These are phyloP conservation scores for Hysterangium stoloniferum DNA, from an alignment of 768 basidiomycete species.

Conservation along the genomic window DNA sequence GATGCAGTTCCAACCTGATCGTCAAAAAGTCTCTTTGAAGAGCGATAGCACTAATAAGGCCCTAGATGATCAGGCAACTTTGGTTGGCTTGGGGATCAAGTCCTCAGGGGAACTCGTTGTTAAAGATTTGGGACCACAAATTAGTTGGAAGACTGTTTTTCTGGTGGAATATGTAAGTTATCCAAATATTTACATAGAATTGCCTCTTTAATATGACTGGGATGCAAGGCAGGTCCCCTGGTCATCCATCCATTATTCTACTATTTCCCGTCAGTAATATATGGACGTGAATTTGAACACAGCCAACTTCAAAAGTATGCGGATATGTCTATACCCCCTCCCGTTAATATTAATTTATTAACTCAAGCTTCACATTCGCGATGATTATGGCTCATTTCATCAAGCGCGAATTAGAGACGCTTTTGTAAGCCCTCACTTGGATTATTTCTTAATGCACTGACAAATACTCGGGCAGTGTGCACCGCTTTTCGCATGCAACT, in stretches of 20 bases:
- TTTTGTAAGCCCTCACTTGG: constrained; percentile 52
- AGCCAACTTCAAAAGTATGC: constrained; percentile 69
- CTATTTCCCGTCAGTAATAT: constrained; percentile 60
- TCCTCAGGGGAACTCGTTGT: constrained; percentile 61
- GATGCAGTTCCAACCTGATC: constrained; percentile 54
- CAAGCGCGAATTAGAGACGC: constrained; percentile 88
- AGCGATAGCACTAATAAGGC: constrained; percentile 43
- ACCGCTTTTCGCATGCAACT: constrained; percentile 91
- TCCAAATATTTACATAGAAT: not conserved
- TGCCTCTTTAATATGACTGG: constrained; percentile 8
- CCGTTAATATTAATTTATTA: constrained; percentile 11
- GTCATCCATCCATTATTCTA: constrained; percentile 84
- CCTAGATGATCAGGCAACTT: constrained; percentile 53
- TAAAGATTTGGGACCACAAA: constrained; percentile 89
- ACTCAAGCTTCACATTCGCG: constrained; percentile 51
- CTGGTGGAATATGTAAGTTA: constrained; percentile 86
- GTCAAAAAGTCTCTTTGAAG: constrained; percentile 67
- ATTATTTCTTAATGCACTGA: not conserved
- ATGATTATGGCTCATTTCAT: constrained; percentile 81
- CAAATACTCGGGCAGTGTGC: constrained; percentile 45
- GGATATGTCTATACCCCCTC: constrained; percentile 8
- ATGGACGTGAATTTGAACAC: constrained; percentile 62
- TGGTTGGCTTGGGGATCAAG: constrained; percentile 48
- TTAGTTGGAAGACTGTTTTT: constrained; percentile 85
- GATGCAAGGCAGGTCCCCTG: constrained; percentile 53